Evolutionary conservation across 2,329 filamentous ascomycete species (phyloP), one percentile per base, ranked within the genome.

Genomic region (Xylariales sp.): DNA sequence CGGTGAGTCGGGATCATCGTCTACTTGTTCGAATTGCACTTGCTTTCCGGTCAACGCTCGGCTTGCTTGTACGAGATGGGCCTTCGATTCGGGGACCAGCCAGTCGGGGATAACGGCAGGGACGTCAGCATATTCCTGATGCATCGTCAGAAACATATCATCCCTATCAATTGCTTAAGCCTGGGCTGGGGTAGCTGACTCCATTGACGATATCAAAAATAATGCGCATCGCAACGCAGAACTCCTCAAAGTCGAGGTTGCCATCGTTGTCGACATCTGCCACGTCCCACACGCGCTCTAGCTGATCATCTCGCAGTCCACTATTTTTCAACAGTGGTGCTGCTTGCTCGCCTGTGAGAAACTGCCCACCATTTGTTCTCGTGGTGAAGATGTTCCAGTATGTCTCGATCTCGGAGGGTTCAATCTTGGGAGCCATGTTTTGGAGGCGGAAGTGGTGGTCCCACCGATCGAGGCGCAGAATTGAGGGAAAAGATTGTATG

Each of bases 141-240:
- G n/a, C n/a, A n/a, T n/a, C n/a, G n/a, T n/a, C n/a, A n/a, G n/a
- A n/a, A n/a, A n/a, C n/a, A n/a, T n/a, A n/a, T n/a, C n/a, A n/a
- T n/a, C n/a, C n/a, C n/a, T n/a, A n/a, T n/a, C n/a, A n/a, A n/a
- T n/a, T n/a, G n/a, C n/a, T n/a, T n/a, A n/a, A n/a, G n/a, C n/a
- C n/a, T n/a, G n/a, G n/a, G n/a, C n/a, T n/a, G n/a, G n/a, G n/a
- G n/a, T n/a, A n/a, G 43, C 54, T 43, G 25, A 94, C 88, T 55
- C 93, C 93, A 59, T 98, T 98, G 54, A 98, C 82, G 51, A 97
- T 71, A 63, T 98, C 93, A 64, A 97, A 98, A 56, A 97, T 96
- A 58, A 98, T 72, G 58, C 93, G 81, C 93, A 98, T 98, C 28
- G 90, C 93, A 44, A 98, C 93, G 65, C 93, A 98, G 64, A 98